These are phyloP conservation scores for Solanum rostratum DNA, from an alignment of 257 asterid genomes.

Conservation along the genomic window DNA sequence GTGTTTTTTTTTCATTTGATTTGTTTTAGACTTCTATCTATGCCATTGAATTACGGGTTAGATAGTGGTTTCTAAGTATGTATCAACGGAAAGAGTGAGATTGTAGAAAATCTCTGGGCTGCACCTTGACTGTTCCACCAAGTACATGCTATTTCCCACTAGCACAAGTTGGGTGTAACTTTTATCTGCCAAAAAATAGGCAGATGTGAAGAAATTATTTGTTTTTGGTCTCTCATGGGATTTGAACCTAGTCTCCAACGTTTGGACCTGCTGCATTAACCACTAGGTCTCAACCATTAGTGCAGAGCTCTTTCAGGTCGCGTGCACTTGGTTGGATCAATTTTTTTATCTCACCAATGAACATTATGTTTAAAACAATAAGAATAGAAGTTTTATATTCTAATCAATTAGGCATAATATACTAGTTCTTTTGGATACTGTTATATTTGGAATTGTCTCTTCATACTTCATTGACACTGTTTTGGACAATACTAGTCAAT, in stretches of 20 bases:
- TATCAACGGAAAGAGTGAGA: neutral
- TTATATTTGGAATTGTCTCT: neutral
- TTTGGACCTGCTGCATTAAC: neutral
- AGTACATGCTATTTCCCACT: neutral
- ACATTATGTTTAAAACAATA: neutral
- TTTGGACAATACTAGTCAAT: neutral
- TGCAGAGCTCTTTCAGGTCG: neutral
- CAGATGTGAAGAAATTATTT: neutral
- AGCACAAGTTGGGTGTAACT: neutral
- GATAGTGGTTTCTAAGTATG: neutral
- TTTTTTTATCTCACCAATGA: neutral
- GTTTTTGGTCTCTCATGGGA: neutral
- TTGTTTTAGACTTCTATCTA: neutral
- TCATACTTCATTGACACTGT: neutral
- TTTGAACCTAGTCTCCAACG: neutral
- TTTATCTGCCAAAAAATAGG: neutral
- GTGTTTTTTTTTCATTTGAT: neutral
- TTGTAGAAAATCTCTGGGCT: neutral
- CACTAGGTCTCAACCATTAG: neutral
- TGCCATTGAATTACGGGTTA: neutral
- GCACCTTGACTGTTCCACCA: neutral
- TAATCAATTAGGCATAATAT: neutral
- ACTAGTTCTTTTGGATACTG: neutral
- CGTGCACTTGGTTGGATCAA: neutral
- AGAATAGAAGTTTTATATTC: neutral